Percentiles rank a stretch among this genome's conserved stretches.
Evolutionary conservation across 2,329 filamentous ascomycete species (phyloP).

Genomic region (Cercospora sp.): DNA sequence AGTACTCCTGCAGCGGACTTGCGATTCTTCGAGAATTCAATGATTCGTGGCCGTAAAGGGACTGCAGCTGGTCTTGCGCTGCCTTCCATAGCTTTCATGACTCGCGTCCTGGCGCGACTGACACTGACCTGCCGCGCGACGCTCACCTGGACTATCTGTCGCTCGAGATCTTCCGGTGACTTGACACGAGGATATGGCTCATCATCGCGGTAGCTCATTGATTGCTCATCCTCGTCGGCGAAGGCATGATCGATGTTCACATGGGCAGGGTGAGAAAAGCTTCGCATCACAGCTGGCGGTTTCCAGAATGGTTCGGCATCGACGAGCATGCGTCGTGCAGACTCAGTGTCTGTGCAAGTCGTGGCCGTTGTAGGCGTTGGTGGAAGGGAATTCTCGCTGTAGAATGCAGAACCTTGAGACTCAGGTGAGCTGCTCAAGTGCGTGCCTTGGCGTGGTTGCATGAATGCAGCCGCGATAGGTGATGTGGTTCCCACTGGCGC

Average conservation of each 20-base stretch:
- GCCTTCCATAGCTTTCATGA: slow-evolving; percentile 27
- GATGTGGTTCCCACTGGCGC: slow-evolving; percentile 28
- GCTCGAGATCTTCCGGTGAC: slow-evolving; percentile 31
- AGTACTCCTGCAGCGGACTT: slow-evolving; percentile 38
- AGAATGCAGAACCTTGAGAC: slow-evolving; percentile 27
- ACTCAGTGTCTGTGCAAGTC: slow-evolving; percentile 29
- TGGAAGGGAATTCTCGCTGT: slow-evolving; percentile 34
- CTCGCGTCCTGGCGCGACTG: slow-evolving; percentile 27
- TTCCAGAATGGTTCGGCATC: slow-evolving; percentile 24
- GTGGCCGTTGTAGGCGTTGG: slow-evolving; percentile 33
- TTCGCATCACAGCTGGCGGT: slow-evolving; percentile 5
- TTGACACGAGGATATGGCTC: slow-evolving; percentile 27
- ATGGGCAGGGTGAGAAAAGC: neutral
- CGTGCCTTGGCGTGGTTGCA: slow-evolving; percentile 19
- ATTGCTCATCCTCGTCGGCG: neutral
- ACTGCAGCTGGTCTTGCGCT: slow-evolving; percentile 29
- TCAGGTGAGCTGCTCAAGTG: slow-evolving; percentile 22
- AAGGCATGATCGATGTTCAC: neutral
- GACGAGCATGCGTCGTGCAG: slow-evolving; percentile 19
- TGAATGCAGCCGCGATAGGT: slow-evolving; percentile 22
- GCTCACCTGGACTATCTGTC: slow-evolving; percentile 34
- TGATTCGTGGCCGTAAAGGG: slow-evolving; percentile 35
- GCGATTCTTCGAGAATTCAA: slow-evolving; percentile 35
- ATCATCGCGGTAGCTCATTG: neutral
- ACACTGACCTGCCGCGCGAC: slow-evolving; percentile 37